phyloP scores from a whole-genome alignment of 2,329 filamentous ascomycete genomes.

The Thelonectria olida region DNA sequence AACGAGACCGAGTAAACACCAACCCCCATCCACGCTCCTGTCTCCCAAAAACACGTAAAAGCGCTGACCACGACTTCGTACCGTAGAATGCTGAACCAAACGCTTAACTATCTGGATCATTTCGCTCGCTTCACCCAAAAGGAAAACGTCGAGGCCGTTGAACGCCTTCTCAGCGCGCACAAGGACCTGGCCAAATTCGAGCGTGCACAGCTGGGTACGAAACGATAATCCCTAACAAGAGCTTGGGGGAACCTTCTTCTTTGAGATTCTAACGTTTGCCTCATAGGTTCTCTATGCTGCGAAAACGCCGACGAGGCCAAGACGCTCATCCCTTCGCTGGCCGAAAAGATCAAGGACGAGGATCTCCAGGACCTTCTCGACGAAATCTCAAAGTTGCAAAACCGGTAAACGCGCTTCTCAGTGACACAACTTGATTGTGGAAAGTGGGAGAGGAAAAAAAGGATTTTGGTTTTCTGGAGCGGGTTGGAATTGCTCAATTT shows the following conservation, averaged over 20 bases:
- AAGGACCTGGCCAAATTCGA: constrained; percentile 90
- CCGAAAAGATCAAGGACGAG: constrained; percentile 89
- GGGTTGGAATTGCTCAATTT: constrained; percentile 14
- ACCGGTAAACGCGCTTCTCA: too few species aligned
- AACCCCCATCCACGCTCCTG: not conserved
- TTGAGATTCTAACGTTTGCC: constrained; percentile 2
- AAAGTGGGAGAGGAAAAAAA: not conserved
- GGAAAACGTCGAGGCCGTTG: constrained; percentile 94
- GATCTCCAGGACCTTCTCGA: constrained; percentile 88
- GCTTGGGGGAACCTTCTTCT: not conserved
- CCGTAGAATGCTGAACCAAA: constrained; percentile 80
- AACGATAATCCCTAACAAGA: constrained; percentile 29
- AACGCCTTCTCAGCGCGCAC: constrained; percentile 82
- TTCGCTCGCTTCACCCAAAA: constrained; percentile 97
- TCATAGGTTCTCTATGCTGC: constrained; percentile 87
- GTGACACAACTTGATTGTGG: too few species aligned
- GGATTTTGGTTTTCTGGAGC: constrained; percentile 12
- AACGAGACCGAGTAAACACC: constrained; percentile 80
- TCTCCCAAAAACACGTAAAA: not conserved
- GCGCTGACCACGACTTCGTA: constrained; percentile 7
- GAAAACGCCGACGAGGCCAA: constrained; percentile 95
- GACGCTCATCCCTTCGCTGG: constrained; percentile 88
- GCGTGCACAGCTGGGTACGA: constrained; percentile 84
- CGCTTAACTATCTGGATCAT: constrained; percentile 89
- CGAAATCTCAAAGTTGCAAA: constrained; percentile 84